phyloP scores from a whole-genome alignment of 768 basidiomycete genomes.

The Auriculariales sp. region DNA sequence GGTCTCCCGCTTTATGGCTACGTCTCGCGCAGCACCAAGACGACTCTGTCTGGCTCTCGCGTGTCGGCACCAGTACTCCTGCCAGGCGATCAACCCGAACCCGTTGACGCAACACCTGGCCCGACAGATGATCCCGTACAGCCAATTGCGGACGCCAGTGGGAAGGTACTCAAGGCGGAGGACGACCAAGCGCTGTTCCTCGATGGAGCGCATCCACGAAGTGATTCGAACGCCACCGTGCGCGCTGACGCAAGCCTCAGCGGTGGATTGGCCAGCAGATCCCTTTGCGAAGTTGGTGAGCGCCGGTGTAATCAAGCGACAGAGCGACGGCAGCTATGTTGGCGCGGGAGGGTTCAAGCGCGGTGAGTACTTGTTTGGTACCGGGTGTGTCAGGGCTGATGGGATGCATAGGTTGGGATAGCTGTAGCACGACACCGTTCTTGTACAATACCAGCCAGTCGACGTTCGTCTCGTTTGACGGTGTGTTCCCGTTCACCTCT shows the following conservation, averaged over 20 bases:
- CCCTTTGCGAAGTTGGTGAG: constrained; percentile 34
- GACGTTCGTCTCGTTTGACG: constrained; percentile 59
- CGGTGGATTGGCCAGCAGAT: constrained; percentile 37
- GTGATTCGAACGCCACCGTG: constrained; percentile 16
- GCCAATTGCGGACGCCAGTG: too few relatives aligned
- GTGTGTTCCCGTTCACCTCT: constrained; percentile 14
- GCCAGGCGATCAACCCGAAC: constrained; percentile 9
- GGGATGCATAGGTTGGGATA: constrained; percentile 38
- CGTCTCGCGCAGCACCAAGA: constrained; percentile 39
- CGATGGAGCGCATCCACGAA: too few relatives aligned
- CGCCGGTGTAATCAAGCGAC: constrained; percentile 32
- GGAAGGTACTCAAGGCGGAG: too few relatives aligned
- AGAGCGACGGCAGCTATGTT: constrained; percentile 29
- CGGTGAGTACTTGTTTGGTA: constrained; percentile 18
- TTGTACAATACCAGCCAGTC: constrained; percentile 29
- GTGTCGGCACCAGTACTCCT: constrained; percentile 29
- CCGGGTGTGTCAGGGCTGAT: not conserved
- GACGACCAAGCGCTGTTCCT: too few relatives aligned
- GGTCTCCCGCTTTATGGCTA: constrained; percentile 59
- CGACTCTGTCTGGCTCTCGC: constrained; percentile 29
- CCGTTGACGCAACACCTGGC: too few relatives aligned
- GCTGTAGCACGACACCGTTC: constrained; percentile 55
- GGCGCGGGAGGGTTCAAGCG: constrained; percentile 35
- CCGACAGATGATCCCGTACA: too few relatives aligned
- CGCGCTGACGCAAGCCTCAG: constrained; percentile 7